These are phyloP conservation scores for Xerocomus amazonicus DNA, from an alignment of 1,284 basidiomycete genomes.

Conservation along the genomic window DNA sequence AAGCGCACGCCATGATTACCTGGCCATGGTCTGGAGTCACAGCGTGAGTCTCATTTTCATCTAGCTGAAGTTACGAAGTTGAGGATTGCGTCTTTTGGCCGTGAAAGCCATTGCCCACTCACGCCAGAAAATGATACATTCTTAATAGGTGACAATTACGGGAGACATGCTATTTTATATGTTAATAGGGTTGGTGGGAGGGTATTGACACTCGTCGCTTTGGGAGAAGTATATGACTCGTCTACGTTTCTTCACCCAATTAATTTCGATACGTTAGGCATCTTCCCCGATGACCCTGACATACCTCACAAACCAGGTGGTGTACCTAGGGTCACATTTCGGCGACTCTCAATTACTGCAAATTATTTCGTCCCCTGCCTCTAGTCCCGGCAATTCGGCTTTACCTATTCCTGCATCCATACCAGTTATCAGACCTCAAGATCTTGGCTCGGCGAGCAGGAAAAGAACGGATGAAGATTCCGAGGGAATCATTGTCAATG, in stretches of 20 bases:
- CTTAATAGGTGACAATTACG: constrained; percentile 77
- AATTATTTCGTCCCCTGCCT: constrained; percentile 46
- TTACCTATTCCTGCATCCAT: constrained; percentile 50
- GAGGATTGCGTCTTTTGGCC: constrained; percentile 1
- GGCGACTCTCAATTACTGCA: constrained; percentile 80
- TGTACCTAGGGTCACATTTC: constrained; percentile 81
- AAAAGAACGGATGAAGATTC: constrained; percentile 33
- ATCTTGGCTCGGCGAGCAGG: constrained; percentile 26
- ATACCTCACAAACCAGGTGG: constrained; percentile 68
- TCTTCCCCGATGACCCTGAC: constrained; percentile 76
- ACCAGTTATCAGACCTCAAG: constrained; percentile 36
- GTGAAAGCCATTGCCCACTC: constrained; percentile 47
- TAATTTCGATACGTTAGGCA: constrained; percentile 42
- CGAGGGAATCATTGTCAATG: constrained; percentile 48
- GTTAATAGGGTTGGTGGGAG: constrained; percentile 41
- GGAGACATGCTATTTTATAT: constrained; percentile 65
- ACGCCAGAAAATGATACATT: constrained; percentile 46
- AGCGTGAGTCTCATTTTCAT: constrained; percentile 42
- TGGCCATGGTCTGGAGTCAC: constrained; percentile 73
- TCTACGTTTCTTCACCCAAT: neutral
- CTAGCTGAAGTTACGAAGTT: neutral
- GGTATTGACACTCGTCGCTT: constrained; percentile 56
- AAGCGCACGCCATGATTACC: constrained; percentile 48
- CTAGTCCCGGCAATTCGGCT: constrained; percentile 42
- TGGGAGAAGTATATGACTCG: constrained; percentile 63